Base-by-base conservation (phyloP, 2,329 filamentous ascomycete species). In the Xylariaceae sp. region DNA sequence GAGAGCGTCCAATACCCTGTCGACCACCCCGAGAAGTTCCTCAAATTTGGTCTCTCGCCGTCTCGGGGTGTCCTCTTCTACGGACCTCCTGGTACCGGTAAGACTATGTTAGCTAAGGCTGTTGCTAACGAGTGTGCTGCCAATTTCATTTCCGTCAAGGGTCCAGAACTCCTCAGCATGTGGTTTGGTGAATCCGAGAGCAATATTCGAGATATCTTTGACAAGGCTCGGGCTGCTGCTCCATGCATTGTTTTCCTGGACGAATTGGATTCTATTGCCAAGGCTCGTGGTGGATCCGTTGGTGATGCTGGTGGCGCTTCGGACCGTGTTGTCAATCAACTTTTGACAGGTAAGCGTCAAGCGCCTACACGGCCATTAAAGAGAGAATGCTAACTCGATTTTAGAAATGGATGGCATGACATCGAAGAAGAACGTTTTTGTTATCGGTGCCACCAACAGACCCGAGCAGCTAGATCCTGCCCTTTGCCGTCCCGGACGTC, bases 131-230 rank as follows among this genome's bases (percentile, higher is more conserved):
- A 99, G 80, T 97, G 92, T 71, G 88, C 94, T 58, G 94, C 94
- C 81, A 99, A 99, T 80, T 99, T 99, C 79, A 97, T 99, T 71
- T 99, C 94, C 39, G 87, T 99, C 75, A 99, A 99, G 85, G 94
- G 94, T 58, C 95, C 94, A 54, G 94, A 99, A 74, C 81, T 99
- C 68, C 84, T 99, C 67, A 96, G 91, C 74, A 99, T 99, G 94
- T 99, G 94, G 94, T 99, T 99, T 70, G 94, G 94, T 86, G 94
- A 99, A 79, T 99, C 94, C 51, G 95, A 99, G 78, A 96, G 90
- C 84, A 99, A 99, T 78, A 97, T 99, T 63, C 89, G 94, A 71
- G 94, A 99, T 72, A 99, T 99, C 68, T 99, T 99, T 74, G 94
- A 99, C 84, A 99, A 97, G 85, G 94, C 94, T 62, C 90, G 94